Evolutionary conservation across 345 rosid genomes (phyloP).

Genomic region (Dovyalis caffra): DNA sequence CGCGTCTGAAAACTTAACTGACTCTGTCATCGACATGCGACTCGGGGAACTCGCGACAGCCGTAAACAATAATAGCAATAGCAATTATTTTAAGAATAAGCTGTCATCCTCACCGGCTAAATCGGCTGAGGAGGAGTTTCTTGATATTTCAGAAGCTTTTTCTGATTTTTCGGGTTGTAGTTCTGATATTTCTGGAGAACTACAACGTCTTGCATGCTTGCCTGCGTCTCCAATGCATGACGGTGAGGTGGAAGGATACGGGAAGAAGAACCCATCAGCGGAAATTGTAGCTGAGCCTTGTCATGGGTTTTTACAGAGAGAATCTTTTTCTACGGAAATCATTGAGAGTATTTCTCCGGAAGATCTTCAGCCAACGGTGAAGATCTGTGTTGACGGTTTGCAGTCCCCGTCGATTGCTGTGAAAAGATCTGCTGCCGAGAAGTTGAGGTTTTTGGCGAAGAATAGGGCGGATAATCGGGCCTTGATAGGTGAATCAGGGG

Average conservation of each 20-base stretch:
- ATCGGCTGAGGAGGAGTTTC: constrained; percentile 43
- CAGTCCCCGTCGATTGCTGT: constrained; percentile 66
- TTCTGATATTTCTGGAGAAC: constrained; percentile 93
- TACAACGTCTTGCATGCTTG: constrained; percentile 77
- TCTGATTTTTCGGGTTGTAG: constrained; percentile 83
- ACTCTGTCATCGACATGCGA: constrained; percentile 81
- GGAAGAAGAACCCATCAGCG: background rate
- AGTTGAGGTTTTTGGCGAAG: constrained; percentile 82
- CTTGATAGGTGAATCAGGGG: constrained; percentile 91
- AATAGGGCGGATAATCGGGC: constrained; percentile 81
- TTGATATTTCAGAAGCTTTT: constrained; percentile 77
- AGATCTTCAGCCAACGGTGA: constrained; percentile 93
- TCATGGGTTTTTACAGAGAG: constrained; percentile 73
- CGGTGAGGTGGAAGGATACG: background rate
- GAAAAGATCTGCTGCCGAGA: constrained; percentile 92
- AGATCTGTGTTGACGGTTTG: constrained; percentile 83
- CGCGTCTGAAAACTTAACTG: constrained; percentile 71
- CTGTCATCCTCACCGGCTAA: constrained; percentile 37
- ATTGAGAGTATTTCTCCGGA: constrained; percentile 93
- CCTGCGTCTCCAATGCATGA: constrained; percentile 41
- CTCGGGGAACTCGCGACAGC: constrained; percentile 76
- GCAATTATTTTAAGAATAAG: constrained; percentile 3
- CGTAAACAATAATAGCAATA: constrained; percentile 27
- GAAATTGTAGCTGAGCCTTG: constrained; percentile 69
- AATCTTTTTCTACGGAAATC: constrained; percentile 83